Evolutionary conservation across 2,329 filamentous ascomycete genomes (phyloP).

Genomic region (Penicillium polonicum): DNA sequence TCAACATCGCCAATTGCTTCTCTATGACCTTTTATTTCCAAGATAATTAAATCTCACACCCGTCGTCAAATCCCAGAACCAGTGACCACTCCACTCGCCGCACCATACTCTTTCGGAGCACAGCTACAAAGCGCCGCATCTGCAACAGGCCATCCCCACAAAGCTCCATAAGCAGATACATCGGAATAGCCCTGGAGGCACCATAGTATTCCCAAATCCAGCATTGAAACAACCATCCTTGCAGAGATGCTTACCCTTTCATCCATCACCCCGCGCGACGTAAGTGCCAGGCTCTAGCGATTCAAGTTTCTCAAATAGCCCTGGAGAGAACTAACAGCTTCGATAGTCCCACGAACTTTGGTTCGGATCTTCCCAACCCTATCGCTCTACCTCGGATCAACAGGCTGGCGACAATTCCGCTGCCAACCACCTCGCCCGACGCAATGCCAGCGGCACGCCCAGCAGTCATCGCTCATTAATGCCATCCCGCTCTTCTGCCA

Average conservation of each 20-base stretch:
- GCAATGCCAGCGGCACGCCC: constrained; percentile 25
- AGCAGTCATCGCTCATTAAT: constrained; percentile 30
- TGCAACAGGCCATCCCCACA: background rate
- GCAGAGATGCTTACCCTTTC: constrained; percentile 60
- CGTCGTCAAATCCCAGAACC: background rate
- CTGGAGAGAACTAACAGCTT: constrained; percentile 9
- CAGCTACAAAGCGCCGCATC: background rate
- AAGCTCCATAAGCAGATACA: background rate
- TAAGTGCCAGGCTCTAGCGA: constrained; percentile 42
- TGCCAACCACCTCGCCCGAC: constrained; percentile 24
- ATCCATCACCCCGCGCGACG: constrained; percentile 68
- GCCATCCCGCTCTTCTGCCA: constrained; percentile 56
- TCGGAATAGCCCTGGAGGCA: background rate
- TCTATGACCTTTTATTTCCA: background rate
- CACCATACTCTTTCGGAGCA: background rate
- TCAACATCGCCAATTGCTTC: background rate
- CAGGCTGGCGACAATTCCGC: constrained; percentile 31
- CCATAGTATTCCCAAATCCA: background rate
- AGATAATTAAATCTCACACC: background rate
- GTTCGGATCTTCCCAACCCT: constrained; percentile 64
- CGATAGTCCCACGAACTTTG: constrained; percentile 68
- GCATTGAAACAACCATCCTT: background rate
- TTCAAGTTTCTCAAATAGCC: constrained; percentile 11
- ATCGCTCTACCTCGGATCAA: constrained; percentile 37
- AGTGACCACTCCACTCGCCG: background rate